A percentile compares a stretch with the other conserved stretches of the same genome.
phyloP scores from a whole-genome alignment of 192 early-diverging fungal species.

The Dissophora globulifera region DNA sequence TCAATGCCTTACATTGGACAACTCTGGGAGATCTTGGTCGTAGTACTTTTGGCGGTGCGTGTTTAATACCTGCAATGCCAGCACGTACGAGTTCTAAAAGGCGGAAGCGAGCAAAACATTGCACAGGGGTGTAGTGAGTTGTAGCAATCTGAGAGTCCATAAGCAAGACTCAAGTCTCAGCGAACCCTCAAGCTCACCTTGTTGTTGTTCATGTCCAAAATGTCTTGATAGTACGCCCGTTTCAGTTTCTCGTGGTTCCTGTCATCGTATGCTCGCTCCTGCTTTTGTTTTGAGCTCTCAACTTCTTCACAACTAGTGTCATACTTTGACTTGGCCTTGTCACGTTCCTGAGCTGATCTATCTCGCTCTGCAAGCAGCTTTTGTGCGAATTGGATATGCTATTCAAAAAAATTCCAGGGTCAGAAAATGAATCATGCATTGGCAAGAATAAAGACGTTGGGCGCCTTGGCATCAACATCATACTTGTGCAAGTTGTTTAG shows the following conservation, averaged over 20 bases:
- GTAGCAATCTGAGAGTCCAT: too few species aligned
- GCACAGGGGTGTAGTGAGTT: too few species aligned
- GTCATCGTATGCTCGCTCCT: slow-evolving; percentile 69
- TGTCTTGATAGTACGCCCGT: slow-evolving; percentile 63
- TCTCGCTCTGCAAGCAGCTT: slow-evolving; percentile 69
- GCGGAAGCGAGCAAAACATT: background rate
- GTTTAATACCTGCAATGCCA: slow-evolving; percentile 71
- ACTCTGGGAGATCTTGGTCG: slow-evolving; percentile 67
- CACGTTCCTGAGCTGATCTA: slow-evolving; percentile 62
- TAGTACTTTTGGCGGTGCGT: slow-evolving; percentile 71
- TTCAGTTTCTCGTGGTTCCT: slow-evolving; percentile 64
- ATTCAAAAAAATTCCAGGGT: slow-evolving; percentile 1
- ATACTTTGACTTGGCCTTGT: slow-evolving; percentile 59
- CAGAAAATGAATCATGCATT: background rate
- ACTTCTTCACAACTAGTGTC: slow-evolving; percentile 73
- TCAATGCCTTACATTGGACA: slow-evolving; percentile 64
- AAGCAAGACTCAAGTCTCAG: too few species aligned
- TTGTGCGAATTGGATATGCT: slow-evolving; percentile 76
- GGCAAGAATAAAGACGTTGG: background rate
- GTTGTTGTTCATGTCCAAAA: slow-evolving; percentile 75
- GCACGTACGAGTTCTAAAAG: slow-evolving; percentile 74
- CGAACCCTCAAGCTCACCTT: too few species aligned
- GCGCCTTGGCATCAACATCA: too few species aligned
- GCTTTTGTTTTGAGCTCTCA: slow-evolving; percentile 65
- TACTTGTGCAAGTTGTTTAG: too few species aligned